Base-by-base conservation (phyloP, 2,329 filamentous ascomycete genomes). In the Aspergillus novoparasiticus region DNA sequence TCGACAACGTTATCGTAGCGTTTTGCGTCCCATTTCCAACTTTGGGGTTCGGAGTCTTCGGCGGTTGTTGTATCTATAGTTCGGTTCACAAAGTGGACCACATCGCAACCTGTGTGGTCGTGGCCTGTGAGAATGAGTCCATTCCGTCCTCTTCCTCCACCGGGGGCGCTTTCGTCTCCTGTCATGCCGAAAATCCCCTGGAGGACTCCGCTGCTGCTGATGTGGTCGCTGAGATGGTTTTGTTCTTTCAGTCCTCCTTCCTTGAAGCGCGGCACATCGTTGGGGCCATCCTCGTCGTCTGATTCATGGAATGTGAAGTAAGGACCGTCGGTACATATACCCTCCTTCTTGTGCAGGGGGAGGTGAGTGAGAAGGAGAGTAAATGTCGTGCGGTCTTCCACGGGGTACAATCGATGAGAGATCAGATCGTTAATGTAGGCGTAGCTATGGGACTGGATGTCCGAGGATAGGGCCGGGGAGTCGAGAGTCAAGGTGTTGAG, bases 401-500 rank as follows among this genome's bases (percentile, higher is more conserved):
- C 88, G 0, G 86, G 85, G 12, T 80, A 79, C 6, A 82, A 80
- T 0, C 87, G 87, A 65, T 89, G 82, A 0, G 80, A 81, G 19
- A 84, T 85, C 11, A 90, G 81, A 39, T 83, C 81, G 45, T 87
- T 87, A 61, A 90, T 77, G 21, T 96, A 97, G 32, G 82, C 74
- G 77, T 96, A 96, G 0, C 92, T 95, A 57, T 89, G 82, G 64
- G 89, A 84, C 74, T 96, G 93, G 3, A 97, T 83, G 3, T 85
- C 82, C 4, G 81, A 71, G 21, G 87, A 86, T 45, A 87, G 82
- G 5, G 90, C 92, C 0, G 95, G 95, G 0, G 89, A 91, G 77
- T 99, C 95, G 43, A 99, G 87, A 72, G 96, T 96, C 86, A 99
- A 93, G 60, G 92, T 90, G 78, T 99, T 99, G 67, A 99, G 84